Base-by-base conservation (phyloP, 495 filamentous ascomycete genomes). In the Penicillium goetzii region DNA sequence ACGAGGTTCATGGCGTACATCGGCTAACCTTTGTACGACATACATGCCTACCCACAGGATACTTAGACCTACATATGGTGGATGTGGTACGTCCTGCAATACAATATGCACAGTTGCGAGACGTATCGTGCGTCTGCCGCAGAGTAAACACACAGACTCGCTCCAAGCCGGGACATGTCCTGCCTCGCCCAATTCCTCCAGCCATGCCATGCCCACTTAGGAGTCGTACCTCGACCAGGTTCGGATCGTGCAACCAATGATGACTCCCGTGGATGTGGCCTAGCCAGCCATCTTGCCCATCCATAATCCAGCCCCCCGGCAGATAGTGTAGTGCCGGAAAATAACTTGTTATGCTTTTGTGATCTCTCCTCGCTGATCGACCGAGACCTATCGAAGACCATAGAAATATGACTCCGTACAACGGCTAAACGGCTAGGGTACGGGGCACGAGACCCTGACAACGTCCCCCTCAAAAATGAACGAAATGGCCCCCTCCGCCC, bases 1-100 rank as follows among this genome's bases (percentile, higher is more conserved):
- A 56, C 40, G 59, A 58, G 56, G 59, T 8, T 56, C 45, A 62
- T 61, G 43, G 26, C 33, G 54, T 59, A 61, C 59, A 53, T 45
- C 10, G 58, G n/a, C 38, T 45, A 43, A 58, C 51, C 43, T 23
- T 47, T 9, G 52, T 33, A 25, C 41, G 53, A 59, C 53, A 47
- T 61, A 59, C 45, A 61, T 56, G 12, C 52, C 47, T 54, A 50
- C 21, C 43, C 12, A 47, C 43, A 47, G 15, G 19, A 25, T 47
- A 47, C 43, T 12, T 21, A 23, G 43, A 47, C 43, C 43, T 58
- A 50, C 41, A 21, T 30, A 49, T 8, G 8, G 23, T 49, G 9
- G 19, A 49, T 12, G 6, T 49, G 43, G 43, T 47, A 47, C 19
- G 11, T 47, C 3, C 36, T 12, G 43, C 10, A 47, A 6, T 21